Conservation (phyloP, 2,329 filamentous ascomycete species). For the Ciborinia camelliae region DNA sequence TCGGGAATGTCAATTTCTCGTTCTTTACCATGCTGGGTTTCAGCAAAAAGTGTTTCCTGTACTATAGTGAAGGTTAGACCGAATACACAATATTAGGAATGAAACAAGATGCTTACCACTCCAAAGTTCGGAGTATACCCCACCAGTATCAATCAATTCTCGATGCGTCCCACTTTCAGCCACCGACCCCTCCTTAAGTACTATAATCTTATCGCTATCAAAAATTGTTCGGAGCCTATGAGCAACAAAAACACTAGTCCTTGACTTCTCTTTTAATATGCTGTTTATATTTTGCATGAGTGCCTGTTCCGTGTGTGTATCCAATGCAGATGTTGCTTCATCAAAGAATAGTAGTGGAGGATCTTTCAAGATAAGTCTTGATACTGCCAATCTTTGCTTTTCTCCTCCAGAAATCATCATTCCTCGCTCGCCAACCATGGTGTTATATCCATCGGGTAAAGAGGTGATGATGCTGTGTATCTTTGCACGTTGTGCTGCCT, state of each 20-base stretch:
- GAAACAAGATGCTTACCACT: slow-evolving; percentile 56
- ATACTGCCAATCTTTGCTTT: slow-evolving; percentile 86
- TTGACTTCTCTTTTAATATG: slow-evolving; percentile 80
- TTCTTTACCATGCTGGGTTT: slow-evolving; percentile 42
- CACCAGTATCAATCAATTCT: slow-evolving; percentile 72
- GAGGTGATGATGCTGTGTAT: slow-evolving; percentile 77
- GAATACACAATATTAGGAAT: slow-evolving; percentile 6
- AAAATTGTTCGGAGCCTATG: slow-evolving; percentile 91
- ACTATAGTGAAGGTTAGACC: slow-evolving; percentile 41
- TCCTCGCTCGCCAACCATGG: slow-evolving; percentile 87
- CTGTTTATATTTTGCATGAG: slow-evolving; percentile 90
- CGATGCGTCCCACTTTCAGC: slow-evolving; percentile 86
- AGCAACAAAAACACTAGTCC: slow-evolving; percentile 93
- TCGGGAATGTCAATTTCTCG: slow-evolving; percentile 35
- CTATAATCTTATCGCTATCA: slow-evolving; percentile 89
- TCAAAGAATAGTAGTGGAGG: slow-evolving; percentile 91
- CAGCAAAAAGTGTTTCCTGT: slow-evolving; percentile 58
- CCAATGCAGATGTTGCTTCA: slow-evolving; percentile 86
- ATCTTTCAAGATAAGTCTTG: slow-evolving; percentile 80
- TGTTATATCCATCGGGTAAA: slow-evolving; percentile 87
- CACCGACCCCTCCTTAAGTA: slow-evolving; percentile 79
- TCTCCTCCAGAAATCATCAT: slow-evolving; percentile 97
- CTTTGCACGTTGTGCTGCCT: slow-evolving; percentile 75
- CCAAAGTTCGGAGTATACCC: slow-evolving; percentile 88
- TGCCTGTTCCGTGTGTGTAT: slow-evolving; percentile 90